Evolutionary conservation across 1,284 basidiomycete genomes (phyloP).

Genomic region (Tausonia pullulans): DNA sequence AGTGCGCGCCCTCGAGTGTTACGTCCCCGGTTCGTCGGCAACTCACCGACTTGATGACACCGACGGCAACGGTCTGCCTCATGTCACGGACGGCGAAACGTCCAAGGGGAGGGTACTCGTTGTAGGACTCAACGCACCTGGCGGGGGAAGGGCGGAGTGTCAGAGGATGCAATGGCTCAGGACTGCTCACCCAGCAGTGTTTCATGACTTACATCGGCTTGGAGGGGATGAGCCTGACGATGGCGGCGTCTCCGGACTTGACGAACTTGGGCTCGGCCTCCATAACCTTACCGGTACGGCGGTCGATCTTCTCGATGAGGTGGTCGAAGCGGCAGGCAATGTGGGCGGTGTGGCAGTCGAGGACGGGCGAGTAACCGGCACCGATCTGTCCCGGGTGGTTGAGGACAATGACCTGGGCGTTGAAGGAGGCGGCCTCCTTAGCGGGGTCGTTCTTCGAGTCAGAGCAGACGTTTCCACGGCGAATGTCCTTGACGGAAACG

Average conservation of each 20-base stretch:
- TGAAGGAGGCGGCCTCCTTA: conserved; percentile 98
- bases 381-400: conserved; percentile 99
- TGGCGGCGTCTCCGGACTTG: conserved; percentile 92
- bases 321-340: conserved; percentile 99
- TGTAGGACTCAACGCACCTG: conserved; percentile 84
- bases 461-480: conserved; percentile 96
- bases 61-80: conserved; percentile 94
- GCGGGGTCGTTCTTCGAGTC: conserved; percentile 99
- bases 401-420: conserved; percentile 99
- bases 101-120: conserved; percentile 97
- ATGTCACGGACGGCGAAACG: conserved; percentile 76
- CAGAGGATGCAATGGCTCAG: conserved; percentile 28
- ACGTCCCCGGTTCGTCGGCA: too few species aligned
- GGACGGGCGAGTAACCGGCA: conserved; percentile 75
- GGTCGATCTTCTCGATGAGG: conserved; percentile 98
- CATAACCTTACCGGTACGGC: conserved; percentile 87
- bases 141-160: conserved; percentile 19
- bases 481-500: conserved; percentile 99
- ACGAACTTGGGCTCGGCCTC: conserved; percentile 89
- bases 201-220: conserved; percentile 61
- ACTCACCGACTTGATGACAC: conserved; percentile 71
- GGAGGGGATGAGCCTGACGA: conserved; percentile 92
- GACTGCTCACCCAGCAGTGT: conserved; percentile 33
- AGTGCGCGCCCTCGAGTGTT: not conserved
- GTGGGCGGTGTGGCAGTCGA: conserved; percentile 99